Percentiles rank a stretch among this genome's conserved stretches.
These are phyloP conservation scores for Odontarrhena argentea DNA, from an alignment of 345 rosid genomes.

Conservation along the genomic window DNA sequence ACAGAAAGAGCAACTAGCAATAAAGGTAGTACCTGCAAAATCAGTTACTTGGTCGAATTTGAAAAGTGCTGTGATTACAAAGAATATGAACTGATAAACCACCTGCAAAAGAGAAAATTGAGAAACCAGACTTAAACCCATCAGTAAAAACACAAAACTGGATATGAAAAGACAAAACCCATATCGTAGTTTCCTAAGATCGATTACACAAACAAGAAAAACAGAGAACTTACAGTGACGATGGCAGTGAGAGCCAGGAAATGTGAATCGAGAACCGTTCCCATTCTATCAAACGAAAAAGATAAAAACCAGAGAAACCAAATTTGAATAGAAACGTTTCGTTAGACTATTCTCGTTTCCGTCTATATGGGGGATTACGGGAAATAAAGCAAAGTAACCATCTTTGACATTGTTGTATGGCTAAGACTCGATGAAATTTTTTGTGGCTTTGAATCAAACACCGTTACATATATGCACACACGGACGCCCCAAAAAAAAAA, in stretches of 20 bases:
- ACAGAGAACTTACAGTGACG: slow-evolving; percentile 50
- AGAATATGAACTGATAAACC: slow-evolving; percentile 75
- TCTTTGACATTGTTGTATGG: slow-evolving; percentile 20
- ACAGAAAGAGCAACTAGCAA: background rate
- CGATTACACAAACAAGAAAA: background rate
- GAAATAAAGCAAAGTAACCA: slow-evolving; percentile 3
- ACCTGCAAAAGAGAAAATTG: slow-evolving; percentile 45
- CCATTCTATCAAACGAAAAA: slow-evolving; percentile 49
- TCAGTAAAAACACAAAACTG: background rate
- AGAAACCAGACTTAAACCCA: slow-evolving; percentile 9
- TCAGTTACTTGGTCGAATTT: slow-evolving; percentile 91
- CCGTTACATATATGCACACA: slow-evolving; percentile 31
- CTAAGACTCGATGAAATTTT: slow-evolving; percentile 6
- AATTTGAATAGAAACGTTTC: slow-evolving; percentile 26
- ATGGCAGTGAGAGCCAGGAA: slow-evolving; percentile 63
- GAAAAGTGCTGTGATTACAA: slow-evolving; percentile 73
- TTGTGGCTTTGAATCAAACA: slow-evolving; percentile 35
- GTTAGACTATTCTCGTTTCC: slow-evolving; percentile 30
- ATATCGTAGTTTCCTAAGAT: background rate
- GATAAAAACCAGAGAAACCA: background rate
- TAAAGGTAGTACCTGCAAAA: slow-evolving; percentile 65
- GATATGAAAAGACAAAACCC: slow-evolving; percentile 1
- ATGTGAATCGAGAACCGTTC: slow-evolving; percentile 78
- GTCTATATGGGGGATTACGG: background rate
- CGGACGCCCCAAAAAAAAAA: background rate